These are phyloP conservation scores for Alternaria postmessia DNA, from an alignment of 2,329 filamentous ascomycete genomes.

Conservation along the genomic window DNA sequence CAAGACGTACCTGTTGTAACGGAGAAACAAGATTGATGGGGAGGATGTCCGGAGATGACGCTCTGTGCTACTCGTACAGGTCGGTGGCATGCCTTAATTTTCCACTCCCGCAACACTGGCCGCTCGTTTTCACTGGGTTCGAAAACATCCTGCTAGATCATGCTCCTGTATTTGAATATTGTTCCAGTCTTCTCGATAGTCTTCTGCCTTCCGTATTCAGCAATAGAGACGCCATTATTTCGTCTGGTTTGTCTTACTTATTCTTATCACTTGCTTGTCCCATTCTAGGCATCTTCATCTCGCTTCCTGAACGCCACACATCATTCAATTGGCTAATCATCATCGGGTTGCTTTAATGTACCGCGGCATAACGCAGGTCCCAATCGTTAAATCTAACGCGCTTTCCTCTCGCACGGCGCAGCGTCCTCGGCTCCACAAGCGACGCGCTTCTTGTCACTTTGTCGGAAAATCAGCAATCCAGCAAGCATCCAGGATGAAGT, in stretches of 20 bases:
- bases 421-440: neutral
- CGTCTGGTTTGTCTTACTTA: neutral
- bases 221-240: neutral
- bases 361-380: neutral
- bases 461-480: neutral
- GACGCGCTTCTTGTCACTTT: neutral
- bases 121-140: neutral
- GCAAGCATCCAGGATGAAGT: neutral
- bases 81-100: neutral
- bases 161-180: neutral
- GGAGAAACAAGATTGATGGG: constrained; percentile 31
- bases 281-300: neutral
- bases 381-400: neutral
- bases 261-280: neutral
- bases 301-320: neutral
- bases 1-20: constrained; percentile 28
- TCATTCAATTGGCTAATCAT: neutral
- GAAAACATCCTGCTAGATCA: neutral
- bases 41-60: constrained; percentile 15
- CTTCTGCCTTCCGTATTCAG: neutral
- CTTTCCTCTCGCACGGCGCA: neutral
- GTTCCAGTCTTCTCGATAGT: neutral
- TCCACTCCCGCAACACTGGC: too few relatives aligned
- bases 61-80: neutral
- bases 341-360: neutral